Evolutionary conservation across 106 monocot species (phyloP), one percentile per base, ranked within the genome.

Genomic region (Chionographis japonica): DNA sequence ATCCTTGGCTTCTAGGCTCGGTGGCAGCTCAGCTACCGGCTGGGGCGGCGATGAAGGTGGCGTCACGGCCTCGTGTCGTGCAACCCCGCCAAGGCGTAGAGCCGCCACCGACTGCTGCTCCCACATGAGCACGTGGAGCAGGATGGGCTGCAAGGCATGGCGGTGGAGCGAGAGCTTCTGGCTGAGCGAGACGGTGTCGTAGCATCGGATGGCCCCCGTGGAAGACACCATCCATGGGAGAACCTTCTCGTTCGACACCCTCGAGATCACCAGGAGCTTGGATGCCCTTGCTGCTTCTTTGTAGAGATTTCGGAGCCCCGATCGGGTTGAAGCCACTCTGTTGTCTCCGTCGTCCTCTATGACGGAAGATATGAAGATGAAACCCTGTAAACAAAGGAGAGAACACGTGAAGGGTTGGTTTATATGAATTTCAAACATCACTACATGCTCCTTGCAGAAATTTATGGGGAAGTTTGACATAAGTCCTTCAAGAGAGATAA

Each of bases 151-250:
- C 16, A 80, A 56, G 3, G 90, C 90, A 16, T 90, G 90, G 62
- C 86, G 86, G 66, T 90, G 86, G 40, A 90, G 72, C 3, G 90
- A 90, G 65, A 90, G 90, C 66, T 90, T 90, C 62, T 81, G 80
- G 80, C 90, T 90, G 40, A 90, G 80, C 10, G 90, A 90, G 63
- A 90, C 83, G 3, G 86, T 90, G 79, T 90, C 90, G 57, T 75
- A 90, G 80, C 90, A 90, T 3, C 90, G 77, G 17, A 90, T 77
- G 40, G 86, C 86, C 16, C 90, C 90, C 6, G 73, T 63, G 7
- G 83, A 72, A 37, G 90, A 86, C 1, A 86, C 90, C 75, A 85
- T 74, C 90, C 90, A 90, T 2, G 90, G 90, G 40, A 90, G 80
- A 12, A 90, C 72, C 75, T 90, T 90, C 58, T 83, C 77, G 64